Conservation (phyloP, 805 yeast genomes). For the Yarrowia sp. region DNA sequence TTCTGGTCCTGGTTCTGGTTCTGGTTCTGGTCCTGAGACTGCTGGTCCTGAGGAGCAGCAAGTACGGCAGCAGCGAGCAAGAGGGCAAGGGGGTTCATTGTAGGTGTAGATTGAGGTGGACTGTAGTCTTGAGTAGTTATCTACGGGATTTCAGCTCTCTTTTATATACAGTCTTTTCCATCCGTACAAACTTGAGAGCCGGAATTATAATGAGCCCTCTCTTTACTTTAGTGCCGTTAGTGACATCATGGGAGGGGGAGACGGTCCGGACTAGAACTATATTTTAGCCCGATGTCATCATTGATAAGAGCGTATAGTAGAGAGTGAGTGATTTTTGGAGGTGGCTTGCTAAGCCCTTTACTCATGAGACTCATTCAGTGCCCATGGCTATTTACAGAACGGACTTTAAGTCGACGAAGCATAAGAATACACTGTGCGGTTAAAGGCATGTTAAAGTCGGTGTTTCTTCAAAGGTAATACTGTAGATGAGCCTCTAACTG, state of each 20-base stretch:
- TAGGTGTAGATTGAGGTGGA: neutral
- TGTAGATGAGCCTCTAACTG: neutral
- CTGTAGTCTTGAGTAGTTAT: neutral
- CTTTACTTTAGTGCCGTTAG: neutral
- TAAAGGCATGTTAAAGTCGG: too few species aligned
- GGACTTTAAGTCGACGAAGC: neutral
- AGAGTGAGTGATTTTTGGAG: neutral
- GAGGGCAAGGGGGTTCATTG: slow-evolving; percentile 8
- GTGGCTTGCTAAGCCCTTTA: too few species aligned
- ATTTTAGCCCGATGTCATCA: slow-evolving; percentile 7
- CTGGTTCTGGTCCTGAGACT: neutral
- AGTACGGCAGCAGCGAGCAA: slow-evolving; percentile 1
- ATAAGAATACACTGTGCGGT: neutral
- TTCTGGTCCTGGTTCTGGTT: neutral
- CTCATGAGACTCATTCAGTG: too few species aligned
- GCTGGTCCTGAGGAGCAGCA: slow-evolving; percentile 1
- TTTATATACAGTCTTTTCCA: neutral
- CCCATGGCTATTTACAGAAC: neutral
- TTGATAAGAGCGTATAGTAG: neutral
- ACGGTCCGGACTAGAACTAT: neutral
- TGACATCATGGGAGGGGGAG: neutral
- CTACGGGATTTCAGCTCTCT: neutral
- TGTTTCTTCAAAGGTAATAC: neutral
- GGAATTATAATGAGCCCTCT: slow-evolving; percentile 1
- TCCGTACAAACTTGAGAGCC: neutral